Evolutionary conservation across 768 basidiomycete genomes (phyloP).

Genomic region (Lyophyllum shimeji): DNA sequence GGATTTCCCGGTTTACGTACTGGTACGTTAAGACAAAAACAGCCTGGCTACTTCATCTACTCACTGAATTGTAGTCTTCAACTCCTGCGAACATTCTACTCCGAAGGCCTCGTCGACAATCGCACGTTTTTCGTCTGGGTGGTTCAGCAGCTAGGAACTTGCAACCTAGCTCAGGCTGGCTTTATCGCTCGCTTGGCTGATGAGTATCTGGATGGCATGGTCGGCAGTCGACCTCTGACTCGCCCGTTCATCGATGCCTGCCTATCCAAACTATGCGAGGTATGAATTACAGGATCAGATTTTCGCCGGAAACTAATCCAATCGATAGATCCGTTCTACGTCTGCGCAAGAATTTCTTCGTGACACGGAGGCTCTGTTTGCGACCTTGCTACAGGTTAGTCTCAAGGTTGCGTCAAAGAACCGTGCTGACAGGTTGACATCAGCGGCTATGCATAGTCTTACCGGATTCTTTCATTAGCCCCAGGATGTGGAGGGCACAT

Average conservation of each 20-base stretch:
- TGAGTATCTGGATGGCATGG: constrained; percentile 75
- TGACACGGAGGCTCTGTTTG: constrained; percentile 52
- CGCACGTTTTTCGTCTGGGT: constrained; percentile 78
- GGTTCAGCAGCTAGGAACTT: constrained; percentile 71
- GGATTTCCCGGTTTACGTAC: constrained; percentile 79
- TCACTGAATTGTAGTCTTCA: constrained; percentile 47
- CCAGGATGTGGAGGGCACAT: constrained; percentile 63
- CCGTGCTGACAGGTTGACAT: constrained; percentile 3
- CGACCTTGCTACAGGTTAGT: constrained; percentile 58
- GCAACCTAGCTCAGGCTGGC: constrained; percentile 80
- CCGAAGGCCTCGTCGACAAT: constrained; percentile 79
- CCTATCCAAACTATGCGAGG: constrained; percentile 66
- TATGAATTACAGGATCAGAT: constrained; percentile 17
- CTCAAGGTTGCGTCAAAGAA: background rate
- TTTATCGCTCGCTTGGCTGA: constrained; percentile 76
- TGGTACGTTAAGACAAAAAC: constrained; percentile 43
- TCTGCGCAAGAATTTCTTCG: constrained; percentile 56
- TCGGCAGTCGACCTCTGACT: constrained; percentile 63
- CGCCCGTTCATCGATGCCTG: constrained; percentile 74
- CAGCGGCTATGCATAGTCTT: constrained; percentile 71
- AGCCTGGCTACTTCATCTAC: background rate
- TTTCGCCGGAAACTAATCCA: background rate
- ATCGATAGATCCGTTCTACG: constrained; percentile 49
- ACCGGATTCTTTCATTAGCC: constrained; percentile 75
- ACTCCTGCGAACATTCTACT: constrained; percentile 73